Base-by-base conservation (phyloP, 805 yeast genomes). In the Lachancea kluyveri region DNA sequence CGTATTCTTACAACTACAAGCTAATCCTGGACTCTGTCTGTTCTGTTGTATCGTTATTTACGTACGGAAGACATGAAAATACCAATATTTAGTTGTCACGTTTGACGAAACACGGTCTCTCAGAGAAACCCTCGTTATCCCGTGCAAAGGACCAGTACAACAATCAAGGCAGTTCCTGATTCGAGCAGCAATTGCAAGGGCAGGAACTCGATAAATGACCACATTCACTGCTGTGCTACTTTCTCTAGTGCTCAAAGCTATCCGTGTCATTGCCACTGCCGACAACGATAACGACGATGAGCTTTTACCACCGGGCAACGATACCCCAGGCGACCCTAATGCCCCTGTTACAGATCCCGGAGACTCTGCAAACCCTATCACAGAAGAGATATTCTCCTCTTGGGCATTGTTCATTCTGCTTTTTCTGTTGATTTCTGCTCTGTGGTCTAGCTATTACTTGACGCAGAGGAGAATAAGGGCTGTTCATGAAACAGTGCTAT, bases 401-500 rank as follows among this genome's bases (percentile, higher is more conserved):
- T 92, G 98, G 99, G 97, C 98, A 0, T 63, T 92, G 18, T 88
- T 87, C 59, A 94, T 92, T 37, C 67, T 92, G 41, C 57, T 92
- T 29, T 74, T 82, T 36, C 65, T 92, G 26, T 64, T 92, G 27
- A 81, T 90, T 37, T 72, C 88, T 6, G 96, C 98, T 0, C 64
- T 92, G 31, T 92, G 96, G 96, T 85, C 96, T 3, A 80, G 94
- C 18, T 92, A 90, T 60, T 90, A 83, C 54, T 66, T 92, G 29
- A 95, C 90, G 51, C 95, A 86, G 49, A 73, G 85, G 46, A 72
- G 92, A 43, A 90, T 92, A 48, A 88, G 85, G 58, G 94, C 95
- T 3, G 75, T 92, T n/a, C 99, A 92, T 59, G 99, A 92, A 62
- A 92, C 98, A 0, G 97, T 92, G 23, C 64, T 94, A 26, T 86